Evolutionary conservation across 2,329 filamentous ascomycete species (phyloP).

Genomic region (Ascochyta koolunga): DNA sequence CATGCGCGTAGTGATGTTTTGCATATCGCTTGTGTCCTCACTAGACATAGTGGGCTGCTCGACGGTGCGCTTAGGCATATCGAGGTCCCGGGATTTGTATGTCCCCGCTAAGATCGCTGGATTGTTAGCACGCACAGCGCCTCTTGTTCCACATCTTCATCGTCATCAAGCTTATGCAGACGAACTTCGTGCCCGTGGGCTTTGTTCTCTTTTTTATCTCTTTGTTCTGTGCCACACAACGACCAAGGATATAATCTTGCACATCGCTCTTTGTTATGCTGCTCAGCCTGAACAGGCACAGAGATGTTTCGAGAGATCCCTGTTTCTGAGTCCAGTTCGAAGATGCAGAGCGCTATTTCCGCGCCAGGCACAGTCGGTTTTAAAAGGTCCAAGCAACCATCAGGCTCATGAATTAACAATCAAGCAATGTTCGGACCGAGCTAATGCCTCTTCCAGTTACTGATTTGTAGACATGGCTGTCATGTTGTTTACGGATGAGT

Average conservation of each 20-base stretch:
- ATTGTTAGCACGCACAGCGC: background rate
- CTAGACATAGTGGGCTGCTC: background rate
- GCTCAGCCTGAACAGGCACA: too few species aligned
- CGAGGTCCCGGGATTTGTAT: background rate
- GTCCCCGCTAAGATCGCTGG: background rate
- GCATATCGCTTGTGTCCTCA: background rate
- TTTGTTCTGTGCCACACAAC: conserved; percentile 1
- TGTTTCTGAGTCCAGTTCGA: too few species aligned
- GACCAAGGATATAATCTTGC: conserved; percentile 1
- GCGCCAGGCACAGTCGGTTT: too few species aligned
- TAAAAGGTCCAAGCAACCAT: too few species aligned
- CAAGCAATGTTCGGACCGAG: too few species aligned
- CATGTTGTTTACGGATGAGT: too few species aligned
- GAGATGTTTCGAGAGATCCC: too few species aligned
- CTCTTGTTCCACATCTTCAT: background rate
- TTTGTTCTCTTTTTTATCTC: conserved; percentile 5
- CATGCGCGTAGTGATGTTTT: background rate
- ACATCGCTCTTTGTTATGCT: conserved; percentile 3
- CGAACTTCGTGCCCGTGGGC: conserved; percentile 5
- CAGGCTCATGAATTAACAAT: too few species aligned
- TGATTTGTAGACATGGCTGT: too few species aligned
- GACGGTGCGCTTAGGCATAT: background rate
- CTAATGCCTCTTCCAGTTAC: too few species aligned
- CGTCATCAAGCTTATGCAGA: background rate
- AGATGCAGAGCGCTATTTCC: too few species aligned